phyloP scores from a whole-genome alignment of 2,329 filamentous ascomycete species.

The Calonectria henricotiae region DNA sequence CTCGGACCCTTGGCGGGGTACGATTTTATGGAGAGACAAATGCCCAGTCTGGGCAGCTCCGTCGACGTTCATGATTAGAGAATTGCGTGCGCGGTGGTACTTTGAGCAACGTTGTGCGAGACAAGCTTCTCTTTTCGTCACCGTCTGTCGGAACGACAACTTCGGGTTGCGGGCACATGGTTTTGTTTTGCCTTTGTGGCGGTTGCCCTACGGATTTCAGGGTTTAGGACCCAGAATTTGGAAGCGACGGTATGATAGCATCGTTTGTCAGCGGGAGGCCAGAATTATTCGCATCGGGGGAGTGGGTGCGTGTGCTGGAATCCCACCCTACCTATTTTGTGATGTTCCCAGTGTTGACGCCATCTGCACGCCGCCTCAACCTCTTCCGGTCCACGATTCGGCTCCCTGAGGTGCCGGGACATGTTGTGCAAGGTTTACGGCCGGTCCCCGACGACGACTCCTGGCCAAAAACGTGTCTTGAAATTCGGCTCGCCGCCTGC shows the following conservation, averaged over 20 bases:
- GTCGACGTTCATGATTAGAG: slow-evolving; percentile 20
- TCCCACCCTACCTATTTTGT: slow-evolving; percentile 46
- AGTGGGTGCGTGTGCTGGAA: slow-evolving; percentile 45
- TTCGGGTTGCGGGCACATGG: slow-evolving; percentile 11
- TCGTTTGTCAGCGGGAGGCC: slow-evolving; percentile 24
- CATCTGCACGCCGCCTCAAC: slow-evolving; percentile 42
- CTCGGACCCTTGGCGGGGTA: slow-evolving; percentile 6
- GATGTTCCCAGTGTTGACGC: slow-evolving; percentile 44
- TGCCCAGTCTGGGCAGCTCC: background rate
- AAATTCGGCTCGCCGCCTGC: background rate
- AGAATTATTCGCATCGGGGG: slow-evolving; percentile 24
- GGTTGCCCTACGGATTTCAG: slow-evolving; percentile 33
- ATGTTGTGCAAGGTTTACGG: slow-evolving; percentile 19
- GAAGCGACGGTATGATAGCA: slow-evolving; percentile 19
- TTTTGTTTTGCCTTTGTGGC: slow-evolving; percentile 24
- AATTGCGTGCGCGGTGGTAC: slow-evolving; percentile 2
- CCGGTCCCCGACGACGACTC: slow-evolving; percentile 16
- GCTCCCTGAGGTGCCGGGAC: slow-evolving; percentile 18
- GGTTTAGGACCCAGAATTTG: slow-evolving; percentile 20
- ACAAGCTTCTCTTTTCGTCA: slow-evolving; percentile 14
- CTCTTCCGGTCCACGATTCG: slow-evolving; percentile 30
- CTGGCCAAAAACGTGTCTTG: slow-evolving; percentile 3
- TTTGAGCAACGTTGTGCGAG: slow-evolving; percentile 20
- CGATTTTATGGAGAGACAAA: slow-evolving; percentile 5
- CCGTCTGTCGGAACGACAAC: slow-evolving; percentile 20